Evolutionary conservation across 306 rosid species (phyloP).

Genomic region (Lotus japonicus): DNA sequence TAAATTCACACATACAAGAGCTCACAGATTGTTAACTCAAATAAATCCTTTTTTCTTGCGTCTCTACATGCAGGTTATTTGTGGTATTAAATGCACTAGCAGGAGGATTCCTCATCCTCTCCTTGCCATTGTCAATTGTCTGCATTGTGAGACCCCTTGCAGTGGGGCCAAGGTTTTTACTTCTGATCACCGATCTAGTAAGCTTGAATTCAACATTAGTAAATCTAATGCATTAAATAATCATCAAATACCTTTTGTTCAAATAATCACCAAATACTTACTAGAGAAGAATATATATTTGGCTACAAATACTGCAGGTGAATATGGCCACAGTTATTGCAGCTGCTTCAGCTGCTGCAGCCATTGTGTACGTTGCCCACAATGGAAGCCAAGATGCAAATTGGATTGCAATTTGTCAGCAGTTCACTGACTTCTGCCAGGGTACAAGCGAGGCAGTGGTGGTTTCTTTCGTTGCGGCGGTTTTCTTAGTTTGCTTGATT

Average conservation of each 20-base stretch:
- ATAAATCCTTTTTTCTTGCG: no score
- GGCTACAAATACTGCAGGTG: conserved; percentile 23
- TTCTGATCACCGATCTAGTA: conserved; percentile 41
- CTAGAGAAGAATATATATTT: background rate
- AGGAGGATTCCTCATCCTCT: conserved; percentile 32
- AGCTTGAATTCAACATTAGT: conserved; percentile 18
- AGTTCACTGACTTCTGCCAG: conserved; percentile 41
- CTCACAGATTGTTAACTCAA: no score
- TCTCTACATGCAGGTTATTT: conserved; percentile 56
- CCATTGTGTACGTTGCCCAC: conserved; percentile 46
- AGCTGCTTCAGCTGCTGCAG: conserved; percentile 51
- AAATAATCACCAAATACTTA: background rate
- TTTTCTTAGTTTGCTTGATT: conserved; percentile 29
- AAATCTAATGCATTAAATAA: background rate
- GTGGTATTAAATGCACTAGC: conserved; percentile 42
- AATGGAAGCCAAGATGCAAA: conserved; percentile 62
- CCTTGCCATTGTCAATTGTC: conserved; percentile 47
- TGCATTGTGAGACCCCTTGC: conserved; percentile 54
- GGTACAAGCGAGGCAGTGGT: conserved; percentile 39
- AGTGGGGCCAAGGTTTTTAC: conserved; percentile 45
- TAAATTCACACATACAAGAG: no score
- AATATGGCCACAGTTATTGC: conserved; percentile 33
- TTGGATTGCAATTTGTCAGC: conserved; percentile 51
- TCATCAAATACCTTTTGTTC: background rate
- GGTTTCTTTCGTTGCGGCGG: conserved; percentile 30